phyloP scores from a whole-genome alignment of 805 yeast species.

The Metschnikowia picachoensis region DNA sequence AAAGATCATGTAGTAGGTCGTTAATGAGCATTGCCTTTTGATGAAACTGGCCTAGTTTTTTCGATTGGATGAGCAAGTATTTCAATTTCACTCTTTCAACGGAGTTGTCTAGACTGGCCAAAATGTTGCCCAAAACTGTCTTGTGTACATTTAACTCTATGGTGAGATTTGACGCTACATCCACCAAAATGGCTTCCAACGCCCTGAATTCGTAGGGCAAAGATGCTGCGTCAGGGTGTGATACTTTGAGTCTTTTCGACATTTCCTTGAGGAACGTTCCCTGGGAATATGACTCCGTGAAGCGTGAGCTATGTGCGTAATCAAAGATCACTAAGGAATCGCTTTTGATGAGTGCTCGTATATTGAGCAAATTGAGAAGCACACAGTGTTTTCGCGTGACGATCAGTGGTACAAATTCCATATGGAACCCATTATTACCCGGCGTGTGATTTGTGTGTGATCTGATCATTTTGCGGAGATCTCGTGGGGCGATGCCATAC shows the following conservation, averaged over 20 bases:
- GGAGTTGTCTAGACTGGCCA: conserved; percentile 74
- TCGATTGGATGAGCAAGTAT: conserved; percentile 76
- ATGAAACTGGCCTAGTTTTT: conserved; percentile 75
- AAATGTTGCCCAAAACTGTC: conserved; percentile 67
- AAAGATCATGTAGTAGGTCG: conserved; percentile 76
- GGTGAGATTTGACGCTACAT: conserved; percentile 71
- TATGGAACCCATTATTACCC: conserved; percentile 21
- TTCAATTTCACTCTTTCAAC: conserved; percentile 78
- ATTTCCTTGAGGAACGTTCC: conserved; percentile 42
- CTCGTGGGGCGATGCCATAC: conserved; percentile 51
- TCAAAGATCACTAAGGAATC: conserved; percentile 51
- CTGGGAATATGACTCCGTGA: conserved; percentile 44
- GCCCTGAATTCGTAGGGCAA: conserved; percentile 91
- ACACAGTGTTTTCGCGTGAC: conserved; percentile 46
- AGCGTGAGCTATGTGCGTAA: conserved; percentile 17
- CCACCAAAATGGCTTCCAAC: conserved; percentile 77
- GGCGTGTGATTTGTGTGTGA: conserved; percentile 15
- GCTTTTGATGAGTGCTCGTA: conserved; percentile 50
- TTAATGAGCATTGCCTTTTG: conserved; percentile 81
- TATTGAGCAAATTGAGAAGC: conserved; percentile 45
- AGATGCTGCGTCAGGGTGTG: conserved; percentile 23
- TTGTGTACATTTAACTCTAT: conserved; percentile 86
- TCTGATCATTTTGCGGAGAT: conserved; percentile 51
- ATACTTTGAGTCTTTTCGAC: conserved; percentile 32
- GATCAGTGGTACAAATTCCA: conserved; percentile 56